Conservation (phyloP, 148 eudicot species). For the Hydrangea macrophylla region DNA sequence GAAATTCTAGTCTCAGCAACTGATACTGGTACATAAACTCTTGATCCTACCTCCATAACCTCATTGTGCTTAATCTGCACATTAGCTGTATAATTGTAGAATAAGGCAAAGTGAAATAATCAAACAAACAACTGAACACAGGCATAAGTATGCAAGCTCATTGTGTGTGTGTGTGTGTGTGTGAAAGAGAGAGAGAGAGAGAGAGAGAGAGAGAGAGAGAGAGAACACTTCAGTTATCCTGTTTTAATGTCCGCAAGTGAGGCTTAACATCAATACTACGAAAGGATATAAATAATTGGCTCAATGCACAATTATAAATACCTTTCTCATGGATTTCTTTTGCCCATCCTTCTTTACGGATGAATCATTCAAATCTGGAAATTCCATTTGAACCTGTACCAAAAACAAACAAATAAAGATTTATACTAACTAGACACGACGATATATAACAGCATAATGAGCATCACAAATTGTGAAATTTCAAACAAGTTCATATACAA, state of each 20-base stretch:
- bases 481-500: not conserved
- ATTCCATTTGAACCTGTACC: constrained; percentile 58
- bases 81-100: constrained; percentile 43
- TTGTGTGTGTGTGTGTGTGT: too few relatives aligned
- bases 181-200: too few relatives aligned
- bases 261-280: not conserved
- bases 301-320: constrained; percentile 18
- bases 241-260: not conserved
- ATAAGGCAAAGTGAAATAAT: constrained; percentile 6
- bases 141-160: too few relatives aligned
- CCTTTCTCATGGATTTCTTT: constrained; percentile 49
- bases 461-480: constrained; percentile 1
- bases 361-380: constrained; percentile 17
- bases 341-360: constrained; percentile 17
- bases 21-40: constrained; percentile 70
- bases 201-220: not conserved
- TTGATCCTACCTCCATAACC: constrained; percentile 71
- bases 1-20: constrained; percentile 78
- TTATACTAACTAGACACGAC: constrained; percentile 2
- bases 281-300: not conserved
- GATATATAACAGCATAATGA: not conserved
- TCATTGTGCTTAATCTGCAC: constrained; percentile 82
- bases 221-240: not conserved
- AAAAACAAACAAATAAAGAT: constrained; percentile 3
- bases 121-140: not conserved